Percentiles rank a stretch among this genome's conserved stretches.
These are phyloP conservation scores for Trifolium pratense DNA, from an alignment of 306 rosid genomes.

Conservation along the genomic window DNA sequence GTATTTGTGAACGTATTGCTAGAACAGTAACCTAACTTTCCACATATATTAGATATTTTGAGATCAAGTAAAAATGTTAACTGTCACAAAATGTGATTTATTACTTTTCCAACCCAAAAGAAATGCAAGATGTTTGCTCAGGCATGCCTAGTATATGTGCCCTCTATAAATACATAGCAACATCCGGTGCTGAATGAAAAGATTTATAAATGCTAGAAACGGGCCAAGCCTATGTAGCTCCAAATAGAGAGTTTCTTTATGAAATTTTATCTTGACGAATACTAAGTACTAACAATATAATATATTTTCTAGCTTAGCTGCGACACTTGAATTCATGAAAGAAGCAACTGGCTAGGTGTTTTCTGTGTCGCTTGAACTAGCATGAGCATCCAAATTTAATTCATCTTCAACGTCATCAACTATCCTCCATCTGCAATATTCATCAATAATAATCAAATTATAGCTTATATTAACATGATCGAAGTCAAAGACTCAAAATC, in stretches of 20 bases:
- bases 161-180: slow-evolving; percentile 34
- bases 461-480: slow-evolving; percentile 21
- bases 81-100: not conserved
- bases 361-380: slow-evolving; percentile 72
- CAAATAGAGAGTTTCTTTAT: slow-evolving; percentile 37
- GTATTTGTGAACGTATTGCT: not conserved
- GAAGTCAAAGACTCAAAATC: slow-evolving; percentile 5
- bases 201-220: slow-evolving; percentile 30
- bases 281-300: slow-evolving; percentile 29
- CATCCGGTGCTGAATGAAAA: not conserved
- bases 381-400: slow-evolving; percentile 58
- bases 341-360: slow-evolving; percentile 54
- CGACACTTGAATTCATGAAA: slow-evolving; percentile 24
- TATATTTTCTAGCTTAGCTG: slow-evolving; percentile 47
- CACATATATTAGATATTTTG: slow-evolving; percentile 1
- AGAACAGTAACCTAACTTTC: not conserved
- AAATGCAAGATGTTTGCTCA: not conserved
- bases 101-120: slow-evolving; percentile 17
- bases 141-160: slow-evolving; percentile 15
- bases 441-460: slow-evolving; percentile 20
- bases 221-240: slow-evolving; percentile 9
- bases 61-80: not conserved
- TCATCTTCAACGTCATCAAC: slow-evolving; percentile 62
- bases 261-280: slow-evolving; percentile 29
- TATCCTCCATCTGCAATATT: slow-evolving; percentile 64